Evolutionary conservation across 139 green algal genomes (phyloP).

Genomic region (Tetraselmis chui): DNA sequence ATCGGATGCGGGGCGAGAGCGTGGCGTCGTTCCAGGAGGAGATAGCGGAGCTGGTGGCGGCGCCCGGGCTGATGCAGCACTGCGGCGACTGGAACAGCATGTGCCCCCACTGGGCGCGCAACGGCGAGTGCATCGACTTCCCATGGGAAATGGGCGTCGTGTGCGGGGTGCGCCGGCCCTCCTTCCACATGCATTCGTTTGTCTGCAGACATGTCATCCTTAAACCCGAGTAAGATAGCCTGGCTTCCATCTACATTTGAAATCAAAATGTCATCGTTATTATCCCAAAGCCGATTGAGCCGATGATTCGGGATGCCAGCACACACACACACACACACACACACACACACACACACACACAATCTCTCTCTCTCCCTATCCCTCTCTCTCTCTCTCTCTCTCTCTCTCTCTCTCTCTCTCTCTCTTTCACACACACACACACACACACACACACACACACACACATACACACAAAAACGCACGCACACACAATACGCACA

Average conservation of each 20-base stretch:
- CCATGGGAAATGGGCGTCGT: not conserved
- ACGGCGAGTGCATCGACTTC: not conserved
- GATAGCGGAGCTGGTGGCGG: not conserved
- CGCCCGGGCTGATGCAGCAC: not conserved
- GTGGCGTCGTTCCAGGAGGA: not conserved
- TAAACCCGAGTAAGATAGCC: too few relatives aligned
- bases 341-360: too few relatives aligned
- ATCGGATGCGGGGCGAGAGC: not conserved
- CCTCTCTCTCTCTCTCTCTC: too few relatives aligned
- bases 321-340: not conserved
- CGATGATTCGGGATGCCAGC: not conserved
- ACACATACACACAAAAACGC: too few relatives aligned
- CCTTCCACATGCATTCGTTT: not conserved
- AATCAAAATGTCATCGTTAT: not conserved
- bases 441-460: too few relatives aligned
- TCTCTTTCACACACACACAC: too few relatives aligned
- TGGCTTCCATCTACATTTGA: not conserved
- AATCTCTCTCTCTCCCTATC: too few relatives aligned
- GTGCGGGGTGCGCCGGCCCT: not conserved
- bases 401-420: too few relatives aligned
- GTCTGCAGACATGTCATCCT: not conserved
- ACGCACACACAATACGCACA: too few relatives aligned
- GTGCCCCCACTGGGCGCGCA: not conserved
- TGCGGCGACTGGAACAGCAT: not conserved
- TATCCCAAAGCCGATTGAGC: not conserved